Evolutionary conservation across 78 protist species (phyloP).

Genomic region (Dictyostelium brefeldianum): DNA sequence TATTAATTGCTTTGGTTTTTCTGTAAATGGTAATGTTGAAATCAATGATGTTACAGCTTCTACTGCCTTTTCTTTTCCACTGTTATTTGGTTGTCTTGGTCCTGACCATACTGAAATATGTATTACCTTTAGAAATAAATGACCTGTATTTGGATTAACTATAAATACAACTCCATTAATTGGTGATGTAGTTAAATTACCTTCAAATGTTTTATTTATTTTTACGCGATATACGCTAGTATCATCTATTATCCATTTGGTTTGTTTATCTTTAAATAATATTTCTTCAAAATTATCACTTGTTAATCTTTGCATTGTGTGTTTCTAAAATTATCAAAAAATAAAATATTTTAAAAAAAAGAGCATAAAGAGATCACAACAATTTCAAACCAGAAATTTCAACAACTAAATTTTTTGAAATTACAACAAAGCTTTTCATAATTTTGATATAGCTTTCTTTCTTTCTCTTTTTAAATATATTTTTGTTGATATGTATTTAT

Average conservation of each 20-base stretch:
- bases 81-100: neutral
- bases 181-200: neutral
- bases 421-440: too few species aligned
- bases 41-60: neutral
- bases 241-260: neutral
- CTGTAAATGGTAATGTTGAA: neutral
- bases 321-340: too few species aligned
- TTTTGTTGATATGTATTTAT: neutral
- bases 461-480: too few species aligned
- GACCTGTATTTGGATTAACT: neutral
- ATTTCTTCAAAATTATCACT: neutral
- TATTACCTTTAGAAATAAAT: neutral
- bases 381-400: too few species aligned
- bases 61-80: neutral
- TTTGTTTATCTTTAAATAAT: constrained; percentile 1
- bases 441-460: too few species aligned
- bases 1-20: neutral
- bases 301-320: neutral
- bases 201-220: neutral
- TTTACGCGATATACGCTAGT: neutral
- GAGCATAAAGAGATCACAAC: too few species aligned
- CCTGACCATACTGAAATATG: neutral
- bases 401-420: too few species aligned
- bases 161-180: neutral
- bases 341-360: too few species aligned